phyloP scores from a whole-genome alignment of 2,329 filamentous ascomycete genomes.

The Talaromyces sp. region DNA sequence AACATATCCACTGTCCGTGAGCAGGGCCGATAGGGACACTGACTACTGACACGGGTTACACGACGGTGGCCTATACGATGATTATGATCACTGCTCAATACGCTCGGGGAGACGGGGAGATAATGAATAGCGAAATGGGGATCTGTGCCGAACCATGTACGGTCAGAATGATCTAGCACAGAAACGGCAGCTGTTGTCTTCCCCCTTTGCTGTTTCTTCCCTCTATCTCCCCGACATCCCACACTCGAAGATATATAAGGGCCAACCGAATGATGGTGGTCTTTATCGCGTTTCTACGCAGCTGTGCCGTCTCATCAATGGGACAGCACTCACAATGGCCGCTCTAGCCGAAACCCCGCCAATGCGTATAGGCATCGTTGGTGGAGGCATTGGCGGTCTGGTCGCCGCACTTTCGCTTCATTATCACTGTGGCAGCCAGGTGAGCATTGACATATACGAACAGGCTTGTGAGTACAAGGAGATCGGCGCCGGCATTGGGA shows the following conservation, averaged over 20 bases:
- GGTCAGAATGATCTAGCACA: neutral
- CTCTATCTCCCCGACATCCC: neutral
- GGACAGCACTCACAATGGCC: neutral
- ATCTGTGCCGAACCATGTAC: no score
- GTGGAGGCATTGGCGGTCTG: conserved; percentile 37
- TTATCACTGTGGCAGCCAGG: conserved; percentile 19
- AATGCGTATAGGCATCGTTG: conserved; percentile 28
- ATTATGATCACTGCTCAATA: no score
- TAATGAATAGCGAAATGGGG: neutral
- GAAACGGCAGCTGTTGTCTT: neutral
- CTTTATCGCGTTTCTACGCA: neutral
- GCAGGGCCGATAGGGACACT: neutral
- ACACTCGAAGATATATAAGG: neutral
- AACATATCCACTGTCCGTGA: neutral
- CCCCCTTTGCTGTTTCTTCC: neutral
- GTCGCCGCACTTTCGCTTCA: conserved; percentile 32
- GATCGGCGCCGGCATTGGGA: conserved; percentile 14
- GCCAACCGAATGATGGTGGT: neutral
- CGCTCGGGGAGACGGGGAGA: neutral
- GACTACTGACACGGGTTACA: neutral
- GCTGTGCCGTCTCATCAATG: neutral
- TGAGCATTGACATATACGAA: conserved; percentile 18
- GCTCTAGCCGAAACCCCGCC: neutral
- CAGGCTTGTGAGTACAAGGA: conserved; percentile 17
- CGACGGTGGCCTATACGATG: neutral